Base-by-base conservation (phyloP, 176 grass and related monocot species). In the Dendrocalamus sinicus region DNA sequence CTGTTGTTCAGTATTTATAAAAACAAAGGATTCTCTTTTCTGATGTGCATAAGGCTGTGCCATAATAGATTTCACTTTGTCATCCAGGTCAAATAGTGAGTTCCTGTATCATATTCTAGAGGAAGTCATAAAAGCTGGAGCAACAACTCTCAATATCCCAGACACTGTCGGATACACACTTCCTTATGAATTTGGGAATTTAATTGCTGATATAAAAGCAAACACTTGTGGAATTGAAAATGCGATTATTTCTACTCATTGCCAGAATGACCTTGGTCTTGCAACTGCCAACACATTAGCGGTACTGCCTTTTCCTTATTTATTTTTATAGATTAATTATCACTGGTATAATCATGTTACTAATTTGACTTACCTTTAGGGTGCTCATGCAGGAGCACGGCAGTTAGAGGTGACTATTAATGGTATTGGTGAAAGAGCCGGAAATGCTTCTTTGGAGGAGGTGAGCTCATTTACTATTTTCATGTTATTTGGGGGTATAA, bases 391-490 rank as follows among this genome's bases (percentile, higher is more conserved):
- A 92, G 96, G 93, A 54, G 93, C 96, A 80, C 81, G 92, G 1
- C 96, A 96, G 87, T 73, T 96, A 88, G 96, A 99, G 85, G 96
- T 99, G 65, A 99, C 96, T 89, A 84, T 99, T 23, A 99, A 99
- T 88, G 96, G 96, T 79, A 99, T 96, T 16, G 96, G 93, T 77
- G 96, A 99, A 80, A 99, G 96, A 88, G 96, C 96, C 13, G 93
- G 96, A 77, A 99, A 99, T 91, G 96, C 96, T 90, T 96, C 96
- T 68, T 89, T 99, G 69, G 96, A 99, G 77, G 96, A 99, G 93
- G 96, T 95, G 68, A 70, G 47, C 78, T 82, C 50, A 16, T 83
- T 57, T 67, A 13, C 15, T 80, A 77, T 39, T 48, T 78, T 71
- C 40, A 16, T 86, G 30, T 44, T 79, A 16, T 86, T n/a, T 63